Evolutionary conservation across 2,329 filamentous ascomycete genomes (phyloP).

Genomic region (Aphanocladium album): DNA sequence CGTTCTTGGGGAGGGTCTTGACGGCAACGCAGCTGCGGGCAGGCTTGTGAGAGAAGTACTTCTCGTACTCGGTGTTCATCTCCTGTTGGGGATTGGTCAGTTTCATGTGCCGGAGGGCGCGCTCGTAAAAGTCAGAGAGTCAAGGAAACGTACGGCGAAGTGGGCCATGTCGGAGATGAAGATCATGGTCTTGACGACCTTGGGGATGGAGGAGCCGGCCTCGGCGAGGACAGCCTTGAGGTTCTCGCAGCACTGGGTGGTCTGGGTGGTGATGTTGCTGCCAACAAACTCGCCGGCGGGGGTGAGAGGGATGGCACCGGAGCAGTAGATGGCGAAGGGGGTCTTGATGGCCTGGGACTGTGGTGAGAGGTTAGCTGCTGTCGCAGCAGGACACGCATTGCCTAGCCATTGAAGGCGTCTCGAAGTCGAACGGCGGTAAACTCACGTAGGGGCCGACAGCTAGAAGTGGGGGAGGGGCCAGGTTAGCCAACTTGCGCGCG

Average conservation of each 20-base stretch:
- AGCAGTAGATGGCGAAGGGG: conserved; percentile 60
- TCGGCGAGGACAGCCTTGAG: conserved; percentile 77
- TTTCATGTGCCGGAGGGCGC: background rate
- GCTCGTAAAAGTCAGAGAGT: background rate
- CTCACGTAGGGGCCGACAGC: conserved; percentile 61
- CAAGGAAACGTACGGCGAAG: conserved; percentile 58
- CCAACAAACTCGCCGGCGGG: conserved; percentile 50
- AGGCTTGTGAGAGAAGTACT: conserved; percentile 79
- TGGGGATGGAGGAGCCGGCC: conserved; percentile 71
- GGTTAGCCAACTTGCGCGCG: conserved; percentile 14
- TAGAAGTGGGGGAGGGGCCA: conserved; percentile 23
- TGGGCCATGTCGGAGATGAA: conserved; percentile 90
- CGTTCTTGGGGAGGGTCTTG: conserved; percentile 80
- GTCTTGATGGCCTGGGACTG: conserved; percentile 65
- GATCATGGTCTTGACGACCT: conserved; percentile 86
- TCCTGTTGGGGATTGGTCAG: conserved; percentile 36
- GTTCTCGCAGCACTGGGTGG: conserved; percentile 63
- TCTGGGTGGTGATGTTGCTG: conserved; percentile 60
- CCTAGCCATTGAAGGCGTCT: background rate
- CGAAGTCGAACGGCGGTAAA: conserved; percentile 8
- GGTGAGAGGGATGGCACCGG: conserved; percentile 67
- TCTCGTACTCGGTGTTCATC: conserved; percentile 82
- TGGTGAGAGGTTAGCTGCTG: conserved; percentile 16
- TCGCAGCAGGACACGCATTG: background rate
- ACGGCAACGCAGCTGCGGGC: conserved; percentile 88